Base-by-base conservation (phyloP, 192 early-diverging fungal species). In the Linnemannia elongata region DNA sequence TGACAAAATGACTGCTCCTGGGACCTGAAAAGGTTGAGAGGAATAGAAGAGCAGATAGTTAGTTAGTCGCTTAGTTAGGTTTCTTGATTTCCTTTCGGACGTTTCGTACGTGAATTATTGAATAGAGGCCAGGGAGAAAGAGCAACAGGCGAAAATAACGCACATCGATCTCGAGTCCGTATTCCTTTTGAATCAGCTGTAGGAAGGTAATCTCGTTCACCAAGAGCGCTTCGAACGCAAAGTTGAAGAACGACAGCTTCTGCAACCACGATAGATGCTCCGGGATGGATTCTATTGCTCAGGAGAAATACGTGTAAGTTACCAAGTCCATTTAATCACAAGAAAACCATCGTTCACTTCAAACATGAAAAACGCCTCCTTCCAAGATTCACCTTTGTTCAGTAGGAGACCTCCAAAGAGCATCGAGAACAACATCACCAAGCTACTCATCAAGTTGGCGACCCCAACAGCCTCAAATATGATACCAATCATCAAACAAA, bases 141-240 rank as follows among this genome's bases (percentile, higher is more conserved):
- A n/a, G 8, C 24, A 60, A 30, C 27, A 2, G 52, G 17, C 24
- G 17, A 70, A 12, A 30, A 9, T 20, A 22, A 84, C 89, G 72
- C 87, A 95, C 94, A 82, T 97, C 94, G 72, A 97, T 97, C 68
- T 95, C 91, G 30, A 97, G 88, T 12, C 96, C 96, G 90, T 94
- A 96, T 55, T 94, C 92, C 38, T 95, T 93, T 69, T 97, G 96
- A 47, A 94, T 91, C 12, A 97, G 85, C 71, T 94, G 94, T 47
- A 97, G 88, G 55, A 96, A 93, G 2, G 94, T 91, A 22, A 99
- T 91, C 87, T 99, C 97, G 83, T 98, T 99, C 44, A 97, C 97
- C 36, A 97, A 88, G 41, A 99, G 77, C 0, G 97, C 96, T 77
- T 99, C 97, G 70, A 97, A 93, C 10, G 95, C 97, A 85, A 94